phyloP scores from a whole-genome alignment of 1,139 yeast species.

The Hanseniaspora sp. region DNA sequence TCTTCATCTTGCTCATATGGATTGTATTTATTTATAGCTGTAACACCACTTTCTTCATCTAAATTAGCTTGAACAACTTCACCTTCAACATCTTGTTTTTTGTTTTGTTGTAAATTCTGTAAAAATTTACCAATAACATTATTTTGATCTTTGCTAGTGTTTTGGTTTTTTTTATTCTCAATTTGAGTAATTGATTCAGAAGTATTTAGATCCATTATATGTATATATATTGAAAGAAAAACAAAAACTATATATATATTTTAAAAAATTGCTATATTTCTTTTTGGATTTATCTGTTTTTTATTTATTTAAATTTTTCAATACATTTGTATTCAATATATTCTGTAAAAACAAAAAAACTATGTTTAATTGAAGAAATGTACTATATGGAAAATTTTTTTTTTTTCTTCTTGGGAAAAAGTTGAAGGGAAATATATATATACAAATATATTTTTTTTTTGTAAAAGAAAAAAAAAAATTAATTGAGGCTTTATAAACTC shows the following conservation, averaged over 20 bases:
- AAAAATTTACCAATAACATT: constrained; percentile 1
- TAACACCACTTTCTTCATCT: background rate
- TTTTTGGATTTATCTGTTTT: too few species aligned
- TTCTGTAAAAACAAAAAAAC: too few species aligned
- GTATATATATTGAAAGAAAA: background rate
- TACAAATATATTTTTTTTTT: too few species aligned
- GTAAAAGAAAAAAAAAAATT: too few species aligned
- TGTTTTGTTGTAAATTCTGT: background rate
- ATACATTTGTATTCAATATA: too few species aligned
- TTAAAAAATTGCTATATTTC: background rate
- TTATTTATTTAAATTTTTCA: too few species aligned
- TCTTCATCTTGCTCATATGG: constrained; percentile 1
- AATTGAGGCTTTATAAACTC: too few species aligned
- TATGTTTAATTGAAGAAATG: too few species aligned
- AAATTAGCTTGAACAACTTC: too few species aligned
- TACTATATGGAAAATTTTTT: too few species aligned
- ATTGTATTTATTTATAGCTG: background rate
- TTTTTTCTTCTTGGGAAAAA: too few species aligned
- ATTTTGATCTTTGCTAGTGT: background rate
- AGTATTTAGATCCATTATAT: background rate
- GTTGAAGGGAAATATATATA: too few species aligned
- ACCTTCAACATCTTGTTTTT: background rate
- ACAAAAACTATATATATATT: background rate
- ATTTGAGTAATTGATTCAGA: background rate
- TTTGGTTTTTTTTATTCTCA: background rate